Conservation (phyloP, 2,329 filamentous ascomycete genomes). For the Aaosphaeria pasadenensis region DNA sequence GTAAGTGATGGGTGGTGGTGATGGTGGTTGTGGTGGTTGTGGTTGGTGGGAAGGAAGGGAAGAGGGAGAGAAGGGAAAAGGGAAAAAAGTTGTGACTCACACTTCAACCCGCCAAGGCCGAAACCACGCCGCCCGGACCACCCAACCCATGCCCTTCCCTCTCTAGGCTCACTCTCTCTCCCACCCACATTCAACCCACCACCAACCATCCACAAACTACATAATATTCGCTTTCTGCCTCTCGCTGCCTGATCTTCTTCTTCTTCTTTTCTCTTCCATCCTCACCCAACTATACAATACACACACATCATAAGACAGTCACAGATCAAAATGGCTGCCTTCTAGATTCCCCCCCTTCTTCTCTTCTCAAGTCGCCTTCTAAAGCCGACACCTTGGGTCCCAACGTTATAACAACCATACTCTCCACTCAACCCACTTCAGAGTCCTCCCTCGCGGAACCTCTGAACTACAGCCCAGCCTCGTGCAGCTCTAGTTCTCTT, state of each 20-base stretch:
- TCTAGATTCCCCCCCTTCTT: constrained; percentile 26
- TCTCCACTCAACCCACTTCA: constrained; percentile 30
- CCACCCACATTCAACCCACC: constrained; percentile 5
- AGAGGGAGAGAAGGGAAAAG: no score
- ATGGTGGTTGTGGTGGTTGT: no score
- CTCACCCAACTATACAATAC: constrained; percentile 11
- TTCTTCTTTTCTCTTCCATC: constrained; percentile 16
- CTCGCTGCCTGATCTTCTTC: constrained; percentile 27
- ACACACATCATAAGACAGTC: constrained; percentile 25
- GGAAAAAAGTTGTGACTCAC: no score
- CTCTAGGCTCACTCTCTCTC: background rate
- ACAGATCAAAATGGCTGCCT: constrained; percentile 35
- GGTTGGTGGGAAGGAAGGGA: no score
- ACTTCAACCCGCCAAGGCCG: no score
- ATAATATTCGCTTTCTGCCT: constrained; percentile 5
- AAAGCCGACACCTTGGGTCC: constrained; percentile 30
- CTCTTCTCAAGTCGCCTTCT: constrained; percentile 18
- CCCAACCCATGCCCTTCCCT: no score
- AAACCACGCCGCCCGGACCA: no score
- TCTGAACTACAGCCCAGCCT: constrained; percentile 67
- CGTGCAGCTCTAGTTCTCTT: constrained; percentile 55
- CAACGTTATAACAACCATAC: constrained; percentile 11
- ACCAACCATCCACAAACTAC: no score
- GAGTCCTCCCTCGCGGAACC: constrained; percentile 42
- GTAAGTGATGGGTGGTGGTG: no score